Evolutionary conservation across 2,329 filamentous ascomycete species (phyloP).

Genomic region (Fusarium multiceps): DNA sequence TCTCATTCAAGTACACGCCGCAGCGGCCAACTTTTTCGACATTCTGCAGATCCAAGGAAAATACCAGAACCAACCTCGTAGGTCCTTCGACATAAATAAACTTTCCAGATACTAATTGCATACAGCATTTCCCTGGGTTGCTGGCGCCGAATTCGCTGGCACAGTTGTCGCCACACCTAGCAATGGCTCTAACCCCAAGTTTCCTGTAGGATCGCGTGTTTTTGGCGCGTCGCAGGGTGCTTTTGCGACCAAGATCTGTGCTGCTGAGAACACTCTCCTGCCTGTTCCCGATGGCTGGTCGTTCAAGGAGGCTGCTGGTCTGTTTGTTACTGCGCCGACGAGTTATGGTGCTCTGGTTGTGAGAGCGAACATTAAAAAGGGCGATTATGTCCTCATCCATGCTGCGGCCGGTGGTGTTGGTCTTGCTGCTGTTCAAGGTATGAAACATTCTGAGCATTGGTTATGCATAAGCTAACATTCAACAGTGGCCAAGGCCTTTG

Average conservation of each 20-base stretch:
- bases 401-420: constrained; percentile 94
- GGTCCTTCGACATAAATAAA: constrained; percentile 18
- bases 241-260: constrained; percentile 81
- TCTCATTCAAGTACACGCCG: constrained; percentile 85
- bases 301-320: constrained; percentile 83
- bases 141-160: constrained; percentile 89
- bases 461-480: background rate
- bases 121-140: constrained; percentile 82
- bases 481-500: constrained; percentile 86
- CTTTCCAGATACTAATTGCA: background rate
- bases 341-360: constrained; percentile 86
- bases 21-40: constrained; percentile 97
- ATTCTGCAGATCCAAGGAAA: constrained; percentile 94
- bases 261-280: constrained; percentile 73
- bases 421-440: constrained; percentile 84
- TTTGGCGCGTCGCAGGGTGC: constrained; percentile 90
- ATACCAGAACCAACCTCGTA: constrained; percentile 89
- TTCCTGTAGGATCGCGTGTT: constrained; percentile 81
- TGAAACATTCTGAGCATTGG: background rate
- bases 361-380: constrained; percentile 79
- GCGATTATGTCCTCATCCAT: constrained; percentile 90
- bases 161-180: constrained; percentile 75
- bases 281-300: constrained; percentile 85
- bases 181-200: constrained; percentile 64
- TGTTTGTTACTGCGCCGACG: constrained; percentile 93